Conservation (phyloP, 352 stramenopile species). For the Halophytophthora polymorphica region DNA sequence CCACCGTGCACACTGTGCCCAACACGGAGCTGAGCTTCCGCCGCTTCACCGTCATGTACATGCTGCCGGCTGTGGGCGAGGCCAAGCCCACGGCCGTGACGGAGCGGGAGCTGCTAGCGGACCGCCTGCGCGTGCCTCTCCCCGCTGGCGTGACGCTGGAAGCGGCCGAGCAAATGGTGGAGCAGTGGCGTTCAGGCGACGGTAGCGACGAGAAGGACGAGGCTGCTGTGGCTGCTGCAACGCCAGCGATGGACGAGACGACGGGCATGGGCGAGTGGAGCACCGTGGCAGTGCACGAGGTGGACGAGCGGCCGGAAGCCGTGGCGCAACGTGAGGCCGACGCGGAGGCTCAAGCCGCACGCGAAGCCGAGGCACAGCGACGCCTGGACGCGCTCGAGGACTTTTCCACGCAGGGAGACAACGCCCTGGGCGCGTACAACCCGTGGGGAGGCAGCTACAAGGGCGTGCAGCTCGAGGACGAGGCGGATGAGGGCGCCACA, state of each 20-base stretch:
- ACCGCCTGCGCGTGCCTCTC: conserved; percentile 69
- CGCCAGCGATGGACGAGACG: conserved; percentile 59
- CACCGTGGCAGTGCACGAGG: conserved; percentile 66
- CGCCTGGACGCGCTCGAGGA: conserved; percentile 60
- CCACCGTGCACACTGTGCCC: conserved; percentile 51
- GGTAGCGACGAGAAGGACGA: conserved; percentile 12
- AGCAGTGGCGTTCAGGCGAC: conserved; percentile 33
- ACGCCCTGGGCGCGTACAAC: conserved; percentile 78
- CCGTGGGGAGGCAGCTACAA: conserved; percentile 85
- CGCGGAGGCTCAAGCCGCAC: conserved; percentile 35
- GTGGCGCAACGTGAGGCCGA: conserved; percentile 46
- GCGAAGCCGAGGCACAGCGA: conserved; percentile 46
- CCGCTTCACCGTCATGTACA: conserved; percentile 66
- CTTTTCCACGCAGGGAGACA: conserved; percentile 60
- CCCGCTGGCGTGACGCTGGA: conserved; percentile 61
- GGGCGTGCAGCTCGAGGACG: conserved; percentile 62
- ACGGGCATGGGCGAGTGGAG: conserved; percentile 84
- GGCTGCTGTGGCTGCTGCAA: conserved; percentile 2
- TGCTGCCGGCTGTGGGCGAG: conserved; percentile 24
- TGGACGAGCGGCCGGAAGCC: conserved; percentile 74
- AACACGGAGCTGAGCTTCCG: conserved; percentile 67
- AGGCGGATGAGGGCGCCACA: conserved; percentile 9
- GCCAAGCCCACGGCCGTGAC: conserved; percentile 33
- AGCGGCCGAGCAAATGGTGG: conserved; percentile 60
- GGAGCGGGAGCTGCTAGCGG: conserved; percentile 45